Evolutionary conservation across 768 basidiomycete species (phyloP).

Genomic region (Russula earlei): DNA sequence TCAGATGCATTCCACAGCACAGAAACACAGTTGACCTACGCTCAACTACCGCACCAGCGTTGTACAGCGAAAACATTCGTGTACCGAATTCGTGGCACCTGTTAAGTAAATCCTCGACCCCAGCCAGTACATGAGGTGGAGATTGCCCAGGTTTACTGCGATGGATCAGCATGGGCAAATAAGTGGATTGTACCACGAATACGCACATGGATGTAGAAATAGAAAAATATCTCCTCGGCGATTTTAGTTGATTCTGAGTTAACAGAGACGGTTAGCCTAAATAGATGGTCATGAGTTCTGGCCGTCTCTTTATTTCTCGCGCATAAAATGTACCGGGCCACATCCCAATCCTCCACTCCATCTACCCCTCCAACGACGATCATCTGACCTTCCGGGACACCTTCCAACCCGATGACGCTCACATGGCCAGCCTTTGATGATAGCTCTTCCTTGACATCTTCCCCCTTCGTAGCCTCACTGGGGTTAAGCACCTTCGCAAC

Average conservation of each 20-base stretch:
- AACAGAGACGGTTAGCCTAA: conserved; percentile 1
- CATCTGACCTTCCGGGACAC: conserved; percentile 49
- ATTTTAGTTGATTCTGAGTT: neutral
- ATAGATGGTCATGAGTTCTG: neutral
- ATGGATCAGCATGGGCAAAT: neutral
- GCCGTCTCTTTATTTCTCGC: neutral
- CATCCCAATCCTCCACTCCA: conserved; percentile 58
- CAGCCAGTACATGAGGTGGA: conserved; percentile 41
- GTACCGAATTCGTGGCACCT: conserved; percentile 48
- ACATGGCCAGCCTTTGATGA: conserved; percentile 1
- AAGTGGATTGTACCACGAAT: neutral
- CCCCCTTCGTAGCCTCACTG: conserved; percentile 9
- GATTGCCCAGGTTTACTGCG: conserved; percentile 1
- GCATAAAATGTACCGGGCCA: conserved; percentile 37
- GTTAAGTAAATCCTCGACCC: conserved; percentile 54
- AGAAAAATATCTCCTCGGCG: neutral
- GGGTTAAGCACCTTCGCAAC: conserved; percentile 13
- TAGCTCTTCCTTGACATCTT: neutral
- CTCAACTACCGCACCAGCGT: conserved; percentile 33
- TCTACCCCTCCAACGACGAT: conserved; percentile 41
- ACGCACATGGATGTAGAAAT: neutral
- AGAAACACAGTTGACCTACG: neutral
- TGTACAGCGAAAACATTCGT: conserved; percentile 47
- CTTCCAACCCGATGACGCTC: conserved; percentile 19
- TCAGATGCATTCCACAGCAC: neutral